phyloP scores from a whole-genome alignment of 768 basidiomycete genomes.

The Lactarius pseudohatsudake region DNA sequence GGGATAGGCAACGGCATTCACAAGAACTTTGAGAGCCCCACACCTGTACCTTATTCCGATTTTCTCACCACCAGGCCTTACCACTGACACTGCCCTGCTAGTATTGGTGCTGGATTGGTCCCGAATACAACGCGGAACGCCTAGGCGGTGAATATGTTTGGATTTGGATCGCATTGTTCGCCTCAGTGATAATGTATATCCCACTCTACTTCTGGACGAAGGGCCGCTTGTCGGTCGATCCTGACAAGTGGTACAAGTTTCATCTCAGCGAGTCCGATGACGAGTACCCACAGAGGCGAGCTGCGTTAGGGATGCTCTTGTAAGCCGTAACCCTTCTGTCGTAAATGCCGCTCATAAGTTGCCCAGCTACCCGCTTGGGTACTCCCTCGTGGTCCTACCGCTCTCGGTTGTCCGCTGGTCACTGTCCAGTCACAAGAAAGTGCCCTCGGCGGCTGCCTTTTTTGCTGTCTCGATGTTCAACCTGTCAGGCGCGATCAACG shows the following conservation, averaged over 20 bases:
- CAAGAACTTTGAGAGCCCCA: conserved; percentile 37
- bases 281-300: conserved; percentile 10
- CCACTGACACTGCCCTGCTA: conserved; percentile 17
- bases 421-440: conserved; percentile 30
- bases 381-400: conserved; percentile 42
- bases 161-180: conserved; percentile 44
- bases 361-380: conserved; percentile 42
- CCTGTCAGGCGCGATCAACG: conserved; percentile 44
- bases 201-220: conserved; percentile 41
- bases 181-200: conserved; percentile 39
- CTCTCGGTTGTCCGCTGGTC: conserved; percentile 44
- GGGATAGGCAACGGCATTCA: conserved; percentile 35
- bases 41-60: conserved; percentile 34
- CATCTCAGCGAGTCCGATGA: conserved; percentile 22
- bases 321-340: conserved; percentile 24
- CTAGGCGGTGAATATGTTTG: conserved; percentile 46
- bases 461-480: conserved; percentile 37
- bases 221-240: conserved; percentile 38
- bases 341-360: background rate
- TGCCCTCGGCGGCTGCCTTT: conserved; percentile 38
- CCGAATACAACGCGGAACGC: conserved; percentile 35
- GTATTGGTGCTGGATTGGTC: conserved; percentile 48
- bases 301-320: conserved; percentile 32
- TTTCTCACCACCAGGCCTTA: background rate
- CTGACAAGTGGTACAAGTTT: conserved; percentile 39